These are phyloP conservation scores for Entomophthora muscae DNA, from an alignment of 371 early-diverging fungal genomes.

Conservation along the genomic window DNA sequence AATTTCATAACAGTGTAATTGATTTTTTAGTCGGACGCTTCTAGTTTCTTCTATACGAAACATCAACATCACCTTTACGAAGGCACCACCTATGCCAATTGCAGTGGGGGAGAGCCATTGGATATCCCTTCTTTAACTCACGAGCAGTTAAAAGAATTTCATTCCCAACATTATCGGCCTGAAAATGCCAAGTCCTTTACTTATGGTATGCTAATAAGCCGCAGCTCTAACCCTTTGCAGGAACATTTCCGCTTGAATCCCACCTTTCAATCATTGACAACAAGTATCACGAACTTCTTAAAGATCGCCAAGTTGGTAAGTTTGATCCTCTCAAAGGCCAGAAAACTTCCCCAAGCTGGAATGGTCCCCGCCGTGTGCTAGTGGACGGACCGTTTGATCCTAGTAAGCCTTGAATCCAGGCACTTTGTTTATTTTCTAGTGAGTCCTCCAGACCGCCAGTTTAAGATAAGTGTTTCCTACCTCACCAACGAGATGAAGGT, in stretches of 20 bases:
- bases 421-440: constrained; percentile 22
- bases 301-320: background rate
- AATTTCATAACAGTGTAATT: background rate
- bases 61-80: constrained; percentile 71
- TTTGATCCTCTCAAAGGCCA: constrained; percentile 21
- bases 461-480: constrained; percentile 51
- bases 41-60: constrained; percentile 48
- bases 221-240: constrained; percentile 9
- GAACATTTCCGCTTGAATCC: constrained; percentile 51
- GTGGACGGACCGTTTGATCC: constrained; percentile 59
- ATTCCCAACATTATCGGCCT: constrained; percentile 71
- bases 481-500: constrained; percentile 60
- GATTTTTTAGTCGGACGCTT: constrained; percentile 18
- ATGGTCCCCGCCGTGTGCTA: constrained; percentile 21
- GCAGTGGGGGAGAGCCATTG: constrained; percentile 86
- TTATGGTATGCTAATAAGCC: constrained; percentile 35
- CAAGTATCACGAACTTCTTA: constrained; percentile 17
- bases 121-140: constrained; percentile 73
- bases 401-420: constrained; percentile 22
- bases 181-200: constrained; percentile 77
- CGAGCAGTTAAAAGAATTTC: constrained; percentile 63
- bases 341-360: constrained; percentile 21
- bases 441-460: constrained; percentile 59
- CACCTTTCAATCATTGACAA: constrained; percentile 48
- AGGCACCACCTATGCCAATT: constrained; percentile 58